Percentiles rank a stretch among this genome's conserved stretches.
phyloP scores from a whole-genome alignment of 129 eudicot genomes.

The Lactuca saligna region DNA sequence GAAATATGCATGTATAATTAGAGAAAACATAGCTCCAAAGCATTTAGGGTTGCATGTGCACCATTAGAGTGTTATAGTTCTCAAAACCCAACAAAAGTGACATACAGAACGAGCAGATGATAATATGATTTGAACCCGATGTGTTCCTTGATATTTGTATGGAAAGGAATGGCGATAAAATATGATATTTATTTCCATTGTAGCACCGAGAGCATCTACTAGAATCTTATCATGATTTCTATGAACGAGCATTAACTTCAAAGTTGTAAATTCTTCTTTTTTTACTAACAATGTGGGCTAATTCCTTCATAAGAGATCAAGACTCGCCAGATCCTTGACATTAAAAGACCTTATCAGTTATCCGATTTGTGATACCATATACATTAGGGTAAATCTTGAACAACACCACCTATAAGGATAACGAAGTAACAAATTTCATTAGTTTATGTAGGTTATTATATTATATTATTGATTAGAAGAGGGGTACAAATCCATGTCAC shows the following conservation, averaged over 20 bases:
- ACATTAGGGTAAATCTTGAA: no score
- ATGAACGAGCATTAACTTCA: constrained; percentile 72
- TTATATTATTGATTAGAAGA: no score
- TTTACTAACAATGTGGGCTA: constrained; percentile 43
- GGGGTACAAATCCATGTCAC: no score
- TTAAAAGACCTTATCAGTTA: constrained; percentile 20
- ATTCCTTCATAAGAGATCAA: constrained; percentile 73
- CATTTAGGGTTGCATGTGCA: no score
- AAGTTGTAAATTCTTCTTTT: constrained; percentile 46
- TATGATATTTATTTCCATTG: constrained; percentile 60
- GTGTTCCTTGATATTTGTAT: constrained; percentile 72
- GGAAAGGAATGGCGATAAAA: constrained; percentile 58
- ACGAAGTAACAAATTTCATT: no score
- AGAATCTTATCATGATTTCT: constrained; percentile 55
- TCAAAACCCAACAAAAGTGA: constrained; percentile 24
- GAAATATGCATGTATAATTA: no score
- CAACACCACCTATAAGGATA: no score
- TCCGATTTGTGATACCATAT: constrained; percentile 16
- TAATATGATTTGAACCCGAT: constrained; percentile 64
- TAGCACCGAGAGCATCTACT: constrained; percentile 81
- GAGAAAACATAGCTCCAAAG: no score
- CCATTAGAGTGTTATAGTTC: no score
- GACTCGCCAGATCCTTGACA: constrained; percentile 88
- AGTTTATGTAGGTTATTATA: no score
- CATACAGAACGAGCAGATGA: constrained; percentile 66